Evolutionary conservation across 257 asterid genomes (phyloP), one percentile per base, ranked within the genome.

Genomic region (Solanum pinnatisectum): DNA sequence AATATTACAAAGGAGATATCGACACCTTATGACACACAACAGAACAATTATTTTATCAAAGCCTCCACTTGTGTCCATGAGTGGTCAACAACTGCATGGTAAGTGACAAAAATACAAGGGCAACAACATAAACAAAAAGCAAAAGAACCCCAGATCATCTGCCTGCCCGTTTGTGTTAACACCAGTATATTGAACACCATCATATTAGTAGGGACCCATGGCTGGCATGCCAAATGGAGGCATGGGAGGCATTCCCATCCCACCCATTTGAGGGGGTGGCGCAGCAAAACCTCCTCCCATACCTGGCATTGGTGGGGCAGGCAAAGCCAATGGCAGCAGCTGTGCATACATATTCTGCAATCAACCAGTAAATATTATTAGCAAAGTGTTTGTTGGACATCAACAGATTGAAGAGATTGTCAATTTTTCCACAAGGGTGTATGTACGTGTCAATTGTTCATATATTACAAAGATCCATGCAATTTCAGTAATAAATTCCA

Each of bases 281-380:
- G 92, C 89, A 23, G 87, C 89, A 78, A 81, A 94, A 81, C 96
- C 97, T 22, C 95, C 98, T 44, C 95, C 98, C 96, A 94, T 91
- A 12, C 98, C 98, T 1, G 98, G 94, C 98, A 94, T 94, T 76
- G 98, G 98, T 27, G 99, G 99, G 16, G 99, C 99, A 22, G 99
- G 99, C 91, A 97, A 91, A 70, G 99, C 99, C 92, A 97, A 98
- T 89, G 99, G 99, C 86, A 97, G 92, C 91, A 96, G 90, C 92
- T 97, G 99, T 36, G 99, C 99, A 90, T 97, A 95, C 98, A 96
- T 94, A 90, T 97, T 97, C 98, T 96, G 99, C 95, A 94, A 52
- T 72, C 27, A 35, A 52, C 79, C 60, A 83, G 59, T 30, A 67
- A 25, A 39, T 87, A 37, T 13, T n/a, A 70, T 44, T 82, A 23